Percentiles rank a stretch among this genome's conserved stretches.
Evolutionary conservation across 2,329 filamentous ascomycete species (phyloP).

Genomic region (Penicillium sp.): DNA sequence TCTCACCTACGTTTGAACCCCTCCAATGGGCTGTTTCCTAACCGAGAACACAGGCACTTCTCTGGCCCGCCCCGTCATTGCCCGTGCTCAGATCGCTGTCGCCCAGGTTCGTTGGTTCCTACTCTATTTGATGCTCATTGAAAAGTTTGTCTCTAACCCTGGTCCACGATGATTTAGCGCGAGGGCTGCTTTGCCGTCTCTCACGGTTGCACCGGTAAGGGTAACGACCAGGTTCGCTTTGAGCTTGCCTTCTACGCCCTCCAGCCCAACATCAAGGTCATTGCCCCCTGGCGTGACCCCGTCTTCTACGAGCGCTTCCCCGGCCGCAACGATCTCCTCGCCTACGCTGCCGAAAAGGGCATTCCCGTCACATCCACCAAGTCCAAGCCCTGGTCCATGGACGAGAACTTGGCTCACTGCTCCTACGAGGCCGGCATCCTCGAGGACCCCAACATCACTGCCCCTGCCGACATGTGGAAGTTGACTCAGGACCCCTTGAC

Average conservation of each 20-base stretch:
- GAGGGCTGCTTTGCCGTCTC: slow-evolving; percentile 41
- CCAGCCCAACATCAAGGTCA: slow-evolving; percentile 44
- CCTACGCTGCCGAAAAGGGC: slow-evolving; percentile 43
- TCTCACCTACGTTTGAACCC: slow-evolving; percentile 3
- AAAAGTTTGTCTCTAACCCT: background rate
- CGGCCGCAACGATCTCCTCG: slow-evolving; percentile 45
- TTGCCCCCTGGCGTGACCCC: slow-evolving; percentile 46
- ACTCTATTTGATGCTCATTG: background rate
- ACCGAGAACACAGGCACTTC: slow-evolving; percentile 25
- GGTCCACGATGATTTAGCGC: slow-evolving; percentile 20
- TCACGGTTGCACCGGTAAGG: slow-evolving; percentile 45
- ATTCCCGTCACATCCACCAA: slow-evolving; percentile 47
- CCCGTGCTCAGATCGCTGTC: slow-evolving; percentile 39
- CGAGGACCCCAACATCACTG: slow-evolving; percentile 52
- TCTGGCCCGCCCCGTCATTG: slow-evolving; percentile 44
- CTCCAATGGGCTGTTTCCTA: background rate
- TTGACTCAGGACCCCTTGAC: slow-evolving; percentile 59
- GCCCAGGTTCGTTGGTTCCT: slow-evolving; percentile 18
- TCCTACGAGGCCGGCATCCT: slow-evolving; percentile 66
- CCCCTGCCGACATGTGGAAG: slow-evolving; percentile 75
- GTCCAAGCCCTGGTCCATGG: slow-evolving; percentile 49
- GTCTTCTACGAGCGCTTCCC: slow-evolving; percentile 46
- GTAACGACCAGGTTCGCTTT: slow-evolving; percentile 46
- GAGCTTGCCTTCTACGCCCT: slow-evolving; percentile 48
- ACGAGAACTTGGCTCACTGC: slow-evolving; percentile 55